A percentile compares a stretch with the other conserved stretches of the same genome.
phyloP scores from a whole-genome alignment of 257 asterid species.

The Solanum pennellii region DNA sequence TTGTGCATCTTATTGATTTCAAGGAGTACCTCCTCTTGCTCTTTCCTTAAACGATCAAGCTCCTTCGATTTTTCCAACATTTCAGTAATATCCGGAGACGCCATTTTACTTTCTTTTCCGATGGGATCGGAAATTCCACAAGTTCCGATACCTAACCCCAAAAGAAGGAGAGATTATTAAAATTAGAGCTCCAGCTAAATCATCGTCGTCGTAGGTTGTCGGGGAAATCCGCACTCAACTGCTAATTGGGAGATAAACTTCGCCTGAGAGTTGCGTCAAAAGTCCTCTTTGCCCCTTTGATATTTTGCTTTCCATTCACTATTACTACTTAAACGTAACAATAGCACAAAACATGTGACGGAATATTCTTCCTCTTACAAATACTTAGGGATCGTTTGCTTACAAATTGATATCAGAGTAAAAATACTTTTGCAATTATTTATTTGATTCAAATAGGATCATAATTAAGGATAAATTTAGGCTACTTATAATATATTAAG shows the following conservation, averaged over 20 bases:
- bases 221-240: neutral
- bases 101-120: slow-evolving; percentile 19
- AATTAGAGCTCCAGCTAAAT: neutral
- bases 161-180: neutral
- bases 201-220: neutral
- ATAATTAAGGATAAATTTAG: no score
- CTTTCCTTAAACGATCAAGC: slow-evolving; percentile 92
- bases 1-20: slow-evolving; percentile 93
- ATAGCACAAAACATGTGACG: neutral
- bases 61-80: slow-evolving; percentile 69
- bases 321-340: neutral
- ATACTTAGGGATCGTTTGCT: neutral
- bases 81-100: slow-evolving; percentile 67
- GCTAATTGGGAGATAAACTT: neutral
- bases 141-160: neutral
- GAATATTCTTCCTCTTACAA: neutral
- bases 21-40: slow-evolving; percentile 58
- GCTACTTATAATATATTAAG: no score
- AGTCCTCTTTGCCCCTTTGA: neutral
- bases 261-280: neutral
- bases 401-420: no score
- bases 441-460: no score
- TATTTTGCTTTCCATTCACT: neutral
- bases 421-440: no score
- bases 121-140: slow-evolving; percentile 14